A percentile compares a stretch with the other conserved stretches of the same genome.
phyloP scores from a whole-genome alignment of 805 yeast genomes.

The Candida berthetii region DNA sequence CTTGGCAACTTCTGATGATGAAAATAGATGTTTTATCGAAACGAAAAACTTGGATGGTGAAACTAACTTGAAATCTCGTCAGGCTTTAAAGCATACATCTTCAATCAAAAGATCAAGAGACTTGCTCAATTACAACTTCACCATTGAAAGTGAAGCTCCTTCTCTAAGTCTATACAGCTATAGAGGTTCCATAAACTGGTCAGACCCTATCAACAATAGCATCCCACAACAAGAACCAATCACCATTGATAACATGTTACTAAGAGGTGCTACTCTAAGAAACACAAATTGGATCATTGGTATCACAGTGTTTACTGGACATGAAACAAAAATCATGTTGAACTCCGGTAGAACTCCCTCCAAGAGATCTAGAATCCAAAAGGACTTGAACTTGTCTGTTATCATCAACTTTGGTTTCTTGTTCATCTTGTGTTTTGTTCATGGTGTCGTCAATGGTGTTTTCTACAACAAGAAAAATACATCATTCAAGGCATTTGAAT shows the following conservation, averaged over 20 bases:
- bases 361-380: conserved; percentile 67
- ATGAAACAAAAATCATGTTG: conserved; percentile 73
- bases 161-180: conserved; percentile 69
- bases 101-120: conserved; percentile 40
- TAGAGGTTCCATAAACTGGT: conserved; percentile 53
- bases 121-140: conserved; percentile 42
- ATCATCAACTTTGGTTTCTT: conserved; percentile 56
- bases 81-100: conserved; percentile 56
- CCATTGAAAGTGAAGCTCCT: conserved; percentile 77
- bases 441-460: conserved; percentile 69
- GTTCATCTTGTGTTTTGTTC: conserved; percentile 58
- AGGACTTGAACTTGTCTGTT: conserved; percentile 67
- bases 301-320: conserved; percentile 68
- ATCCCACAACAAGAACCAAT: conserved; percentile 45
- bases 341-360: conserved; percentile 78
- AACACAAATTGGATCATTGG: conserved; percentile 83
- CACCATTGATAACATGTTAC: conserved; percentile 57
- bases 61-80: conserved; percentile 69
- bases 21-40: conserved; percentile 59
- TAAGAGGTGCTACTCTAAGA: conserved; percentile 70
- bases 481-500: conserved; percentile 60
- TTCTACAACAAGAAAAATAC: conserved; percentile 40
- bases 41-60: conserved; percentile 81
- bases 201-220: conserved; percentile 34
- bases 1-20: conserved; percentile 43